A percentile compares a stretch with the other conserved stretches of the same genome.
Evolutionary conservation across 176 grass and related monocot genomes (phyloP).

Genomic region (Carex kokanica): DNA sequence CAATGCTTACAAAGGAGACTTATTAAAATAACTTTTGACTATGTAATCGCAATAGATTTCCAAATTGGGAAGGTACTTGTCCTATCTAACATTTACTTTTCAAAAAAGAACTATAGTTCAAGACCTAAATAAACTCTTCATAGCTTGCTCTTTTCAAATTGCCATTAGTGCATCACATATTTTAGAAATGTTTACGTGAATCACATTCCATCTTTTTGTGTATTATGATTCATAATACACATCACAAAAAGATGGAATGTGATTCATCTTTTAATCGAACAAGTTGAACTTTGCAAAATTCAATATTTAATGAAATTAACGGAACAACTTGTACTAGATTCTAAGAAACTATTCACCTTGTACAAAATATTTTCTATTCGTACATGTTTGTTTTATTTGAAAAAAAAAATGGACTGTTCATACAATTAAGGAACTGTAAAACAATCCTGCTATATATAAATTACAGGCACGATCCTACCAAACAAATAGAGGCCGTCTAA

Average conservation of each 20-base stretch:
- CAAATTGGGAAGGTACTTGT: not conserved
- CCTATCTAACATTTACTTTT: not conserved
- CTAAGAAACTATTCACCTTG: not conserved
- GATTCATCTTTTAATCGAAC: not conserved
- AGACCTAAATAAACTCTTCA: not conserved
- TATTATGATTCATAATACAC: too few species aligned
- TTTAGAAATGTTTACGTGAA: not conserved
- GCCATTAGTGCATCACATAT: not conserved
- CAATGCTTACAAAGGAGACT: not conserved
- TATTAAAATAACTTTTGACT: constrained; percentile 3
- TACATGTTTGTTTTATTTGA: not conserved
- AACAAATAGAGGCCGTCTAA: not conserved
- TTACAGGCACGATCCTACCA: not conserved
- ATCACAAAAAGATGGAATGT: not conserved
- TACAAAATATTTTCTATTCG: not conserved
- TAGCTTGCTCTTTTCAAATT: constrained; percentile 1
- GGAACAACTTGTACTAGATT: not conserved
- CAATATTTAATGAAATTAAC: not conserved
- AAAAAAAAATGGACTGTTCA: not conserved
- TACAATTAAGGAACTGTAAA: not conserved
- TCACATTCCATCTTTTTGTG: too few species aligned
- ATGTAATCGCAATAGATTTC: not conserved
- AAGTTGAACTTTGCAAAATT: not conserved
- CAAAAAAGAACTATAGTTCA: not conserved
- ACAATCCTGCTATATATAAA: not conserved